phyloP scores from a whole-genome alignment of 106 monocot genomes.

The Dendrobium nobile region DNA sequence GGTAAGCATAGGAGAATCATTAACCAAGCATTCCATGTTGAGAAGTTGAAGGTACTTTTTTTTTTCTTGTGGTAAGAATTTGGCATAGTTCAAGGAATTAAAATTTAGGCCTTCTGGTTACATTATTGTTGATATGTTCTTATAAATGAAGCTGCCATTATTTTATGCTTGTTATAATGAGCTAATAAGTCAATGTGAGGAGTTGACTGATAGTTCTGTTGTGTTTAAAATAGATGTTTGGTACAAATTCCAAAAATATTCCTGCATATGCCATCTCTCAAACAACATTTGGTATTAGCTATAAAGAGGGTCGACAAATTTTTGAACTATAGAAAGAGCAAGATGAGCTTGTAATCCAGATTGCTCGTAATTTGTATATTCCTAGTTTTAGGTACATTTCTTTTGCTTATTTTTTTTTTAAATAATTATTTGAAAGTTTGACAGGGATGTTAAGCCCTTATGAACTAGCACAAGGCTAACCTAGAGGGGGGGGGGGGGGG shows the following conservation, averaged over 20 bases:
- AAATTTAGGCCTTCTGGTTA: neutral
- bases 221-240: constrained; percentile 38
- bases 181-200: constrained; percentile 23
- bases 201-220: constrained; percentile 5
- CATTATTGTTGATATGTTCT: neutral
- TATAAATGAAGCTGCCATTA: constrained; percentile 11
- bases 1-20: constrained; percentile 59
- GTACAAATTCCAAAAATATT: constrained; percentile 49
- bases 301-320: constrained; percentile 34
- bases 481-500: no score
- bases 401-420: neutral
- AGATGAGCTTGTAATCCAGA: constrained; percentile 18
- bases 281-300: constrained; percentile 39
- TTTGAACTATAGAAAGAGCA: constrained; percentile 39
- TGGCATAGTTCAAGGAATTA: no score
- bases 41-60: constrained; percentile 63
- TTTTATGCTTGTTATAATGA: constrained; percentile 27
- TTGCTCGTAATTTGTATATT: constrained; percentile 13
- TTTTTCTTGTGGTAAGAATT: neutral
- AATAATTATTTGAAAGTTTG: no score
- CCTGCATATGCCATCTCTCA: constrained; percentile 63
- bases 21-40: constrained; percentile 77
- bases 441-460: no score
- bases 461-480: no score
- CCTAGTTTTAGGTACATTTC: constrained; percentile 45